A percentile compares a stretch with the other conserved stretches of the same genome.
Evolutionary conservation across 305 asterid genomes (phyloP).

Genomic region (Fraxinus greggii): DNA sequence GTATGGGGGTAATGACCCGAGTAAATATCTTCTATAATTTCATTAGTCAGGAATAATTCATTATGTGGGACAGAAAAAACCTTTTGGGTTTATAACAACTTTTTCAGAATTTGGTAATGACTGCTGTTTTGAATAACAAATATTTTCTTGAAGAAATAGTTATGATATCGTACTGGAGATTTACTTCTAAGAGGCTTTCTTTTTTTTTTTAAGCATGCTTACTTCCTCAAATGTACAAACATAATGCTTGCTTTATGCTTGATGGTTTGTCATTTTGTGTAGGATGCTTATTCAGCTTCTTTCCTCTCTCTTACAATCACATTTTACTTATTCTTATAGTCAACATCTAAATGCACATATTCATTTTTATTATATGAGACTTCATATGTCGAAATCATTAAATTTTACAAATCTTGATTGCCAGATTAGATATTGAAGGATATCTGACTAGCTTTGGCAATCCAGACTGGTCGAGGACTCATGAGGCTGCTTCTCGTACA

Average conservation of each 20-base stretch:
- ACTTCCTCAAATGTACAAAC: background rate
- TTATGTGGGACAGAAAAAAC: background rate
- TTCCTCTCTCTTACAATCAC: background rate
- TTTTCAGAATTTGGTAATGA: background rate
- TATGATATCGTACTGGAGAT: background rate
- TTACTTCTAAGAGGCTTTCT: background rate
- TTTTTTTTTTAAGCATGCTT: background rate
- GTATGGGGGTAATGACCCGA: background rate
- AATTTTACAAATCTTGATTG: slow-evolving; percentile 29
- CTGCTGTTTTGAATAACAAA: background rate
- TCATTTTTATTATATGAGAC: background rate
- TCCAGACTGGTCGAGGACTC: slow-evolving; percentile 91
- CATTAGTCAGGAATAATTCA: background rate
- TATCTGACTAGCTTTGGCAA: slow-evolving; percentile 88
- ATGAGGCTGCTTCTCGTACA: slow-evolving; percentile 71
- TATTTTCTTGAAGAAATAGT: background rate
- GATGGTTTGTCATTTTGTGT: background rate
- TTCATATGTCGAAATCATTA: background rate
- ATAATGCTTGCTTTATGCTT: background rate
- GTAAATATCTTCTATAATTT: background rate
- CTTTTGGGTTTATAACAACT: background rate
- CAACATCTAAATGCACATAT: background rate
- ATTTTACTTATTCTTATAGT: background rate
- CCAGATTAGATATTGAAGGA: slow-evolving; percentile 83
- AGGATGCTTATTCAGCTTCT: background rate